Evolutionary conservation across 352 stramenopile genomes (phyloP).

Genomic region (Phytophthora agathidicida): DNA sequence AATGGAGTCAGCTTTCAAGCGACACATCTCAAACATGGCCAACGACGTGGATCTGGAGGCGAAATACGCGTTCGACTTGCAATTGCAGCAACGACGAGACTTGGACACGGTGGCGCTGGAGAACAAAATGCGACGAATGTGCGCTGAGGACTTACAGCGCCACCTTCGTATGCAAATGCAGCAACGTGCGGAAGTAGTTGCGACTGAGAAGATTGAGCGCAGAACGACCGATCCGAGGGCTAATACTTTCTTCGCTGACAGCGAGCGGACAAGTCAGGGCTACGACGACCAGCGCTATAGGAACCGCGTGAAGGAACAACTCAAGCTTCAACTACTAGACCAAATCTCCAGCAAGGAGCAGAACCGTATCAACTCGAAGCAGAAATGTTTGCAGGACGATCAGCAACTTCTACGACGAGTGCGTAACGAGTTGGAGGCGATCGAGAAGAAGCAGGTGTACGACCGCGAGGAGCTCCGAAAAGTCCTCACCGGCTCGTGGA

Average conservation of each 20-base stretch:
- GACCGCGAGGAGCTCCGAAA: slow-evolving; percentile 64
- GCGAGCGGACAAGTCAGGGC: slow-evolving; percentile 54
- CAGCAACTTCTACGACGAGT: slow-evolving; percentile 57
- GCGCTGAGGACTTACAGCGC: slow-evolving; percentile 64
- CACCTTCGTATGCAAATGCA: slow-evolving; percentile 64
- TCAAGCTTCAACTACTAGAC: slow-evolving; percentile 60
- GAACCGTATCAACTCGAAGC: slow-evolving; percentile 40
- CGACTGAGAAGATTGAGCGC: slow-evolving; percentile 40
- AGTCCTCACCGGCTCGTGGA: slow-evolving; percentile 66
- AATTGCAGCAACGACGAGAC: slow-evolving; percentile 64
- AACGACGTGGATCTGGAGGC: slow-evolving; percentile 62
- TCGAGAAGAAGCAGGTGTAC: slow-evolving; percentile 59
- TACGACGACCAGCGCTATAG: slow-evolving; percentile 57
- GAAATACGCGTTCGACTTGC: slow-evolving; percentile 59
- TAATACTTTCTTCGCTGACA: slow-evolving; percentile 66
- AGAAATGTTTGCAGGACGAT: slow-evolving; percentile 63
- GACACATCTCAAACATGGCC: slow-evolving; percentile 56
- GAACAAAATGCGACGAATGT: slow-evolving; percentile 47
- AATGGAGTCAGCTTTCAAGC: slow-evolving; percentile 66
- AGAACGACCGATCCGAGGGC: slow-evolving; percentile 44
- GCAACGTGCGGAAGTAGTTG: slow-evolving; percentile 29
- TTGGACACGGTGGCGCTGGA: slow-evolving; percentile 59
- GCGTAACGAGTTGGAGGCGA: slow-evolving; percentile 60
- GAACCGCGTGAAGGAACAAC: slow-evolving; percentile 46
- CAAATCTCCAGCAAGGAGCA: slow-evolving; percentile 68